phyloP scores from a whole-genome alignment of 331 rosid genomes.

The Dryas integrifolia region DNA sequence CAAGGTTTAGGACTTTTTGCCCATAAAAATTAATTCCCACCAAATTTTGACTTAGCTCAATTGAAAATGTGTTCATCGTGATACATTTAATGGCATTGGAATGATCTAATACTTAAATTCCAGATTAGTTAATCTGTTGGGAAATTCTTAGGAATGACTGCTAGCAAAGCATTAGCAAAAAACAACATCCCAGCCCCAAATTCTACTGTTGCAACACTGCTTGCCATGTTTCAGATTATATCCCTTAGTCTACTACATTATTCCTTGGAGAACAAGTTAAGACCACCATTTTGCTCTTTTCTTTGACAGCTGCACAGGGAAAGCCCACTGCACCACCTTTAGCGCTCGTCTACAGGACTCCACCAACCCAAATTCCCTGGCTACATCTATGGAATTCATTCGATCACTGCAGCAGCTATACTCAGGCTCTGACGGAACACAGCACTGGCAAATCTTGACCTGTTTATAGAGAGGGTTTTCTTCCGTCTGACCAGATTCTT shows the following conservation, averaged over 20 bases:
- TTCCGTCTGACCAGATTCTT: conserved; percentile 65
- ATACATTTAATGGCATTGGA: neutral
- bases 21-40: no score
- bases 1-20: no score
- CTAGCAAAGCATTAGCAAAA: conserved; percentile 61
- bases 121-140: conserved; percentile 18
- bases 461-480: conserved; percentile 70
- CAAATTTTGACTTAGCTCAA: no score
- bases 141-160: conserved; percentile 49
- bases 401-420: conserved; percentile 58
- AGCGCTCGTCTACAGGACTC: conserved; percentile 42
- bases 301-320: conserved; percentile 68
- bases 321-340: conserved; percentile 71
- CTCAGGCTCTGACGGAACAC: conserved; percentile 32
- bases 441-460: conserved; percentile 51
- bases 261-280: neutral
- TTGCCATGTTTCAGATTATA: conserved; percentile 54
- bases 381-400: conserved; percentile 45
- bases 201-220: conserved; percentile 60
- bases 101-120: neutral
- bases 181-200: conserved; percentile 77
- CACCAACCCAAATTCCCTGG: conserved; percentile 14
- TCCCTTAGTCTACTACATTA: conserved; percentile 36
- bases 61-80: neutral
- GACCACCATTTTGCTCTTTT: neutral